These are phyloP conservation scores for Picochlorum costavermella DNA, from an alignment of 139 green algal genomes.

Conservation along the genomic window DNA sequence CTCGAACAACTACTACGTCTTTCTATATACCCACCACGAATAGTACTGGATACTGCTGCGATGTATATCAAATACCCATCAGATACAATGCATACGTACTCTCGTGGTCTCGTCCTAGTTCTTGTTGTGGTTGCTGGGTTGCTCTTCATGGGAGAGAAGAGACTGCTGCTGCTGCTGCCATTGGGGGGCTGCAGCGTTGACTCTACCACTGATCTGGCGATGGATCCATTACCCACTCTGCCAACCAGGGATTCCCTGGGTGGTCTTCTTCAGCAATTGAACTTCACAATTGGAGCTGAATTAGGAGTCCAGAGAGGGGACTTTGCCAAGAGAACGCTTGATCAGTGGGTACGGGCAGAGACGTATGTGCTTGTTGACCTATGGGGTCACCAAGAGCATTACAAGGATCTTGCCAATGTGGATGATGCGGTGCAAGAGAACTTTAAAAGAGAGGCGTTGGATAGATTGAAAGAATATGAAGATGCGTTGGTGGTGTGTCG, in stretches of 20 bases:
- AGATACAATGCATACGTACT: too few relatives aligned
- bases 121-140: too few relatives aligned
- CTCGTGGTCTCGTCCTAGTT: too few relatives aligned
- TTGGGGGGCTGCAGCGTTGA: too few relatives aligned
- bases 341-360: background rate
- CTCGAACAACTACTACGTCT: too few relatives aligned
- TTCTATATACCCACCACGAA: too few relatives aligned
- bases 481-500: conserved; percentile 17
- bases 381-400: conserved; percentile 20
- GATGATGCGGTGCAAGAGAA: conserved; percentile 7
- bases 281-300: background rate
- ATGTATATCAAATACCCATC: too few relatives aligned
- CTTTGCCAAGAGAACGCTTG: conserved; percentile 4
- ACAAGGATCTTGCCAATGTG: conserved; percentile 13
- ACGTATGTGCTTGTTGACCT: conserved; percentile 16
- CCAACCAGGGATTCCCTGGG: background rate
- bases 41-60: too few relatives aligned
- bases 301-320: background rate
- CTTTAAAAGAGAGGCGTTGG: background rate
- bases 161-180: too few relatives aligned
- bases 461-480: background rate
- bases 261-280: background rate
- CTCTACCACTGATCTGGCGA: too few relatives aligned
- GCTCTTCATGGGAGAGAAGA: too few relatives aligned
- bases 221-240: background rate